These are phyloP conservation scores for Arachnomyces sp. DNA, from an alignment of 2,329 filamentous ascomycete species.

Conservation along the genomic window DNA sequence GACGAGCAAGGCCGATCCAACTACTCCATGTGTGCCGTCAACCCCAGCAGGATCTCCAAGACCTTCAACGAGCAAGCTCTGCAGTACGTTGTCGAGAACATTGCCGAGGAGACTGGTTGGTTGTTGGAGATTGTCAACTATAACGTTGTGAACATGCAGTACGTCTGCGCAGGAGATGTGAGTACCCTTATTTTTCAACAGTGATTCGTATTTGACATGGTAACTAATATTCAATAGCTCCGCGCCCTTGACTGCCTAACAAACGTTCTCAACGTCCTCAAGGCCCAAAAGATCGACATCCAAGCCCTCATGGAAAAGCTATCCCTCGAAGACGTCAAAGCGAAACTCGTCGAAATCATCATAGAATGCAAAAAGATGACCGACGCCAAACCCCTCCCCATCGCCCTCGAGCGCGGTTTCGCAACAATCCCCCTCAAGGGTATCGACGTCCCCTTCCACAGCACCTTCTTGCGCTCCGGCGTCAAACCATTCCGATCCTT, in stretches of 20 bases:
- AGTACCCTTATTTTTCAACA: constrained; percentile 20
- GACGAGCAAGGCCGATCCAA: constrained; percentile 89
- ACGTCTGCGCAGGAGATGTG: constrained; percentile 59
- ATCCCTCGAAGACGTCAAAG: constrained; percentile 84
- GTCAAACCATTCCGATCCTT: constrained; percentile 99
- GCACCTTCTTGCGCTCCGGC: constrained; percentile 91
- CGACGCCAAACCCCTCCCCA: constrained; percentile 74
- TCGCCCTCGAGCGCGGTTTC: constrained; percentile 89
- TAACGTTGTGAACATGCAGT: constrained; percentile 64
- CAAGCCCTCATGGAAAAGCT: constrained; percentile 81
- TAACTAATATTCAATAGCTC: constrained; percentile 33
- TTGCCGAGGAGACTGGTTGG: constrained; percentile 90
- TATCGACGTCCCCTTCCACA: constrained; percentile 99
- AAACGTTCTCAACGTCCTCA: constrained; percentile 88
- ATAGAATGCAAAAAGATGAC: constrained; percentile 80
- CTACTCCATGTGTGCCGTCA: constrained; percentile 99
- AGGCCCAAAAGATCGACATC: constrained; percentile 95
- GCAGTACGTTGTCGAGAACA: constrained; percentile 93
- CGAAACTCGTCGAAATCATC: constrained; percentile 84
- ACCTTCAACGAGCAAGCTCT: constrained; percentile 97
- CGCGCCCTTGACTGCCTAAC: constrained; percentile 60
- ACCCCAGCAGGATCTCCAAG: constrained; percentile 95
- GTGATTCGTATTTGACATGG: no score
- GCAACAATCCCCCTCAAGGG: constrained; percentile 94
- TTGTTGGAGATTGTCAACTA: constrained; percentile 98